phyloP scores from a whole-genome alignment of 371 early-diverging fungal species.

The Mucor lusitanicus region DNA sequence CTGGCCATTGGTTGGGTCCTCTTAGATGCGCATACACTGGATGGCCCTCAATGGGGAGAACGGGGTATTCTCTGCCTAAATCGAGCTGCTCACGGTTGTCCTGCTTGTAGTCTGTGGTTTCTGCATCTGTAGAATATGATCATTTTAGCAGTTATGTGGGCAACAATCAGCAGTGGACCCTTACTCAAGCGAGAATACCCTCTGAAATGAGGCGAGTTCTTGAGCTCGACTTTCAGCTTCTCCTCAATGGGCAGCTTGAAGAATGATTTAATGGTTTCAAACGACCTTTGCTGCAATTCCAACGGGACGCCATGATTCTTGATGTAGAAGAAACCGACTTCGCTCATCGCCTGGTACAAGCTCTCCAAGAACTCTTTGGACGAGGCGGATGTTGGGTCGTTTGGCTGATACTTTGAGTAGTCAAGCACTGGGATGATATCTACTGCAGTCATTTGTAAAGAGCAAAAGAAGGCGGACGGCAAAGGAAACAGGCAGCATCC shows the following conservation, averaged over 20 bases:
- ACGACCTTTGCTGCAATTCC: conserved; percentile 41
- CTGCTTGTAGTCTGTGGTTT: conserved; percentile 53
- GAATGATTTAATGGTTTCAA: conserved; percentile 41
- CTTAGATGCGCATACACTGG: conserved; percentile 47
- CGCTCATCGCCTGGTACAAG: conserved; percentile 53
- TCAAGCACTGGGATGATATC: conserved; percentile 30
- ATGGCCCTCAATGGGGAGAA: conserved; percentile 25
- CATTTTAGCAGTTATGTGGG: not conserved
- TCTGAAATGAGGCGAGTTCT: conserved; percentile 61
- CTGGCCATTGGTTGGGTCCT: conserved; percentile 64
- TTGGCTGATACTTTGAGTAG: conserved; percentile 23
- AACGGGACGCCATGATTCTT: conserved; percentile 50
- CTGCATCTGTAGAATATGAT: conserved; percentile 30
- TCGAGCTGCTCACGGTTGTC: conserved; percentile 66
- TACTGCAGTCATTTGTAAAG: conserved; percentile 4
- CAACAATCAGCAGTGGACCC: not conserved
- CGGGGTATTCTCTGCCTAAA: conserved; percentile 51
- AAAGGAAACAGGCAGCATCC: not conserved
- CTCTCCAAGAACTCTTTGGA: conserved; percentile 44
- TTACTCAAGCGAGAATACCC: conserved; percentile 59
- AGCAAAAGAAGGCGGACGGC: not conserved
- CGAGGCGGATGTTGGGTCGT: conserved; percentile 12
- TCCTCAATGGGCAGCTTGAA: conserved; percentile 60
- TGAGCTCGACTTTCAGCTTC: conserved; percentile 59
- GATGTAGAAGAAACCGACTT: conserved; percentile 68